Percentiles rank a stretch among this genome's conserved stretches.
Evolutionary conservation across 371 early-diverging fungal species (phyloP).

Genomic region (Dichotomocladium elegans): DNA sequence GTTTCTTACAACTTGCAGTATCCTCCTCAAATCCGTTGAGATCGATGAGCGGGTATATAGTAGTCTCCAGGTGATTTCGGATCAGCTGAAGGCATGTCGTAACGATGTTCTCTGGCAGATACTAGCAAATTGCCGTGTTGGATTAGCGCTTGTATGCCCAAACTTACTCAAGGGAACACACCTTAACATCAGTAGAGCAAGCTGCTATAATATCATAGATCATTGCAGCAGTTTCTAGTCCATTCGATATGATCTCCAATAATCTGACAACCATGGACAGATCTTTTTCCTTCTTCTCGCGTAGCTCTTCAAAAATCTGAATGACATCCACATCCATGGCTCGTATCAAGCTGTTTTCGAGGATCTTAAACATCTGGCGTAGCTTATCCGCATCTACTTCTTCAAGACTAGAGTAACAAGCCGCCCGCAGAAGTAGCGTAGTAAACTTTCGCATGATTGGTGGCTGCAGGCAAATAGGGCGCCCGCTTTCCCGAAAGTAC

Average conservation of each 20-base stretch:
- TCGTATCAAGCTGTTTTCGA: not conserved
- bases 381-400: not conserved
- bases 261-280: not conserved
- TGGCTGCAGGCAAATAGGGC: not conserved
- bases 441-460: conserved; percentile 1
- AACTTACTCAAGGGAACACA: not conserved
- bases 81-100: conserved; percentile 27
- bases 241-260: conserved; percentile 10
- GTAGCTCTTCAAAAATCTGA: not conserved
- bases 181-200: conserved; percentile 26
- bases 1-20: conserved; percentile 18
- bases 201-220: conserved; percentile 24
- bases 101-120: conserved; percentile 18
- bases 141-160: no score
- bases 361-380: not conserved
- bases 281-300: not conserved
- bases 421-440: not conserved
- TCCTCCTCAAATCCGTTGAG: conserved; percentile 19
- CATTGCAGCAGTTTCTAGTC: conserved; percentile 21
- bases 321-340: conserved; percentile 1
- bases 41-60: conserved; percentile 39
- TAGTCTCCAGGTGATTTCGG: conserved; percentile 27
- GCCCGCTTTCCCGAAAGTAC: not conserved
- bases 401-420: not conserved
- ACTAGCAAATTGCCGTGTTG: conserved; percentile 1